These are phyloP conservation scores for Aureobasidium subglaciale DNA, from an alignment of 2,329 filamentous ascomycete species.

Conservation along the genomic window DNA sequence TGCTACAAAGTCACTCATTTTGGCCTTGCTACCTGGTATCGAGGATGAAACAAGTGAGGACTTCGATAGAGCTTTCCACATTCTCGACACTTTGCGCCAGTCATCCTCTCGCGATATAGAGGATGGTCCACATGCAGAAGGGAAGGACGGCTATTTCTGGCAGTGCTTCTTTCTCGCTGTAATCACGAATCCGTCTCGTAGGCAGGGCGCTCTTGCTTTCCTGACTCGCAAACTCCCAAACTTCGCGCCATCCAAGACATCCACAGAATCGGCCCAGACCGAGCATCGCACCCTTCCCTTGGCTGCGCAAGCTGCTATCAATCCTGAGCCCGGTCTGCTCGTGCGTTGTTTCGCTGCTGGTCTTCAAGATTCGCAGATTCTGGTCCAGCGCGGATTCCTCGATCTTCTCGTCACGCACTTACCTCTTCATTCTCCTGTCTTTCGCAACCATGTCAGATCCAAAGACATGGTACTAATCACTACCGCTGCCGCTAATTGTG, in stretches of 20 bases:
- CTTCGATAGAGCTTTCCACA: conserved; percentile 76
- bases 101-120: conserved; percentile 50
- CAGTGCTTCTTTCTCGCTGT: conserved; percentile 93
- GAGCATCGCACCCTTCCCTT: conserved; percentile 28
- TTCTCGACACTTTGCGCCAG: conserved; percentile 70
- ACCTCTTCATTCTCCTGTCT: conserved; percentile 71
- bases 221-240: conserved; percentile 71
- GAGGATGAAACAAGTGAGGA: conserved; percentile 97
- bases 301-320: conserved; percentile 62
- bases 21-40: conserved; percentile 82
- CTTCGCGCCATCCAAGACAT: conserved; percentile 42
- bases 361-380: conserved; percentile 74
- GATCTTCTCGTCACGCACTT: conserved; percentile 87
- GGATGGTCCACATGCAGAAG: conserved; percentile 42
- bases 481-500: conserved; percentile 76
- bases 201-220: conserved; percentile 83
- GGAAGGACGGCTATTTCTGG: conserved; percentile 81
- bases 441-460: conserved; percentile 66
- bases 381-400: conserved; percentile 90
- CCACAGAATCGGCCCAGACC: neutral
- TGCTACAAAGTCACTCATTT: conserved; percentile 80
- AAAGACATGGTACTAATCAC: conserved; percentile 77
- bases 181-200: conserved; percentile 78
- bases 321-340: conserved; percentile 84
- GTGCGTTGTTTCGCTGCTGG: conserved; percentile 89